Base-by-base conservation (phyloP, 2,329 filamentous ascomycete species). In the Hypoxylon sp. region DNA sequence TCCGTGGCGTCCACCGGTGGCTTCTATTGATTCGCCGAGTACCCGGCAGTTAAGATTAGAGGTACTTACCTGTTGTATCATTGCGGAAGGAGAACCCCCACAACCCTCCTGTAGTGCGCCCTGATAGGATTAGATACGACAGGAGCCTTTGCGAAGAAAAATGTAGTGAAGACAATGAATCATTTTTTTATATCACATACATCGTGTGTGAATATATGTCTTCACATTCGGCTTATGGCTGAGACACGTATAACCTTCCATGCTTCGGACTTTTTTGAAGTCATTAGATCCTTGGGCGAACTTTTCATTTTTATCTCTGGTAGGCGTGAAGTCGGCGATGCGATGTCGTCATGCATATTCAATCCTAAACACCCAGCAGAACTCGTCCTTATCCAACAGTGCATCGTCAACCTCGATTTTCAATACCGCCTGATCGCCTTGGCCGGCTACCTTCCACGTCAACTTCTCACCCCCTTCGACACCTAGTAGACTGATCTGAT, bases 401-500 rank as follows among this genome's bases (percentile, higher is more conserved):
- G 37, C 63, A 10, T 75, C 71, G 2, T 57, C 54, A 24, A 73
- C 53, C 33, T 69, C 24, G 4, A 77, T 71, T 3, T 55, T 48
- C 22, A 77, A 46, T 39, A 69, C 55, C 35, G 42, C 52, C 33
- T 66, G 13, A 11, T 44, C 63, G 2, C 70, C 73, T 2, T 63
- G 26, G 24, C 70, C 65, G 1, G 24, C 61, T 14, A 73, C 60
- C 3, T 42, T 65, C 75, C 76, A 78, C 13, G 48, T 57, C 17
- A 80, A 60, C 22, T 75, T 57, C 52, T 71, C 76, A 19, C 76
- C 75, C 17, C 76, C 78, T 8, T 73, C 69, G 11, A 73, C 76
- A 26, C 81, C 82, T 2, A 86, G 75, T 29, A 86, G 78, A 6
- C 79, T 82, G 0, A 88, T 79, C 17, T 74, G 52, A 69, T 88